A percentile compares a stretch with the other conserved stretches of the same genome.
Conservation (phyloP, 148 eudicot genomes). For the Chenopodium album region DNA sequence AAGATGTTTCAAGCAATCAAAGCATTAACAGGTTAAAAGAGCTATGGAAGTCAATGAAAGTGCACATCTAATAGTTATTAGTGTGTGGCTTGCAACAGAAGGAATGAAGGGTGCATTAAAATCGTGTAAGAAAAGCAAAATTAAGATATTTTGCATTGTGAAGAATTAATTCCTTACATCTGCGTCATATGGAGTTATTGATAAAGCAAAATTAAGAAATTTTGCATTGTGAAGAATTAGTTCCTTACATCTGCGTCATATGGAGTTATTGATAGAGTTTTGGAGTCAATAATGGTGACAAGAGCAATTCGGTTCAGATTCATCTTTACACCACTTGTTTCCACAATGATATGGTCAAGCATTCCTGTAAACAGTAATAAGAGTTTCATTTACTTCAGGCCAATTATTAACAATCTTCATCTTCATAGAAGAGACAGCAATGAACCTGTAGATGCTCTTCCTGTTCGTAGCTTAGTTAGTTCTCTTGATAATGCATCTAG, state of each 20-base stretch:
- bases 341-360: conserved; percentile 93
- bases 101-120: neutral
- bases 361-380: conserved; percentile 53
- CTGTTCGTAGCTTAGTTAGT: conserved; percentile 75
- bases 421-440: conserved; percentile 1
- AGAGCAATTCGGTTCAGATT: conserved; percentile 71
- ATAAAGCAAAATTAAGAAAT: conserved; percentile 18
- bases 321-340: conserved; percentile 74
- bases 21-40: neutral
- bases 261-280: conserved; percentile 77
- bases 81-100: neutral
- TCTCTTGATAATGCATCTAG: conserved; percentile 85
- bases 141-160: neutral
- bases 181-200: conserved; percentile 83
- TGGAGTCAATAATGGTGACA: conserved; percentile 77
- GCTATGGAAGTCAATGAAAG: neutral
- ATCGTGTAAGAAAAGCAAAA: neutral
- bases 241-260: conserved; percentile 75
- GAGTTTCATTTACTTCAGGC: neutral
- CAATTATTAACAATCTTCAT: neutral
- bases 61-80: neutral
- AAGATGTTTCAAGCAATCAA: conserved; percentile 7
- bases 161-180: conserved; percentile 44
- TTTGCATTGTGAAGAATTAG: neutral
- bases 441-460: conserved; percentile 84